Evolutionary conservation across 2,329 filamentous ascomycete genomes (phyloP), one percentile per base, ranked within the genome.

Genomic region (Botrytis porri): DNA sequence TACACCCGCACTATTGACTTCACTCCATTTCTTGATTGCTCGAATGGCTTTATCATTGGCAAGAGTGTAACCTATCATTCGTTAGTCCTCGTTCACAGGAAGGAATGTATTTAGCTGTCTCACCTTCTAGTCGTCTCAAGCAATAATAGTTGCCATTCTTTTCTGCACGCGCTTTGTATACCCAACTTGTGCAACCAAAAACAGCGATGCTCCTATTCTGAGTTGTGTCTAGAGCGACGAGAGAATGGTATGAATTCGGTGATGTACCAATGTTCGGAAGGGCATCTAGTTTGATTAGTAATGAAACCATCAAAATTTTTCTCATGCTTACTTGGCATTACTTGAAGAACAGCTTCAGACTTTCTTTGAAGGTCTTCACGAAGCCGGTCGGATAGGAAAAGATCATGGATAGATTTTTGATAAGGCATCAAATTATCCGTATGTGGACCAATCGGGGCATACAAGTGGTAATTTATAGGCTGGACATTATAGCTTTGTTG

Each of bases 101-200:
- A 39, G 8, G 32, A n/a, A 57, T 45, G 29, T 3, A 41, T 22
- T 29, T 22, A 62, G 57, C 20, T 57, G 20, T 73, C 81, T 70
- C 82, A 89, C 90, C 92, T 86, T 98, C 94, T 35, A 99, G 87
- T 75, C 96, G 88, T 75, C 96, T 89, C 64, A 99, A 85, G 73
- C 92, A 94, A 82, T 97, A 98, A n/a, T 91, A 89, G 76, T 93
- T 91, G 18, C 95, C 96, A 78, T 95, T 95, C 80, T 96, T 96
- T 81, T 88, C 91, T 10, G 94, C 97, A 37, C 92, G 90, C 14
- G 95, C 95, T 84, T 98, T 98, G 84, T 98, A 99, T 0, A 97
- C 89, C 94, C 95, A 98, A 78, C 92, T 97, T 9, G 92, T 89
- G 79, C 94, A 97, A 41, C 94, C 94, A 82, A 98, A 98, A 25